Percentiles rank a stretch among this genome's conserved stretches.
Conservation (phyloP, 2,329 filamentous ascomycete species). For the Colletotrichum sp. region DNA sequence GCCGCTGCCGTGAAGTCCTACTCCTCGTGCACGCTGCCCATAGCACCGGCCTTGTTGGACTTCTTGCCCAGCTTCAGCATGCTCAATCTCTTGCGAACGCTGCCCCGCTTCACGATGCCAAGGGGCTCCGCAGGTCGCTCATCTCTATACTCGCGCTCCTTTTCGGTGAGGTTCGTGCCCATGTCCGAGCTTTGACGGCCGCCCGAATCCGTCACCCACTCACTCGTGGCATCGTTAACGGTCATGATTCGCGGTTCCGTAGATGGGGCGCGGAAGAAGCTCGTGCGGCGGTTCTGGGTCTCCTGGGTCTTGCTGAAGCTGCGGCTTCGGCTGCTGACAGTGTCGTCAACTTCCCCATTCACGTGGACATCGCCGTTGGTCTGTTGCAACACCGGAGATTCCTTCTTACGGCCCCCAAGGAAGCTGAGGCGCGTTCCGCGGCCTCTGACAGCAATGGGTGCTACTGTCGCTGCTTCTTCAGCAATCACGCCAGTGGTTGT, state of each 20-base stretch:
- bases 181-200: conserved; percentile 28
- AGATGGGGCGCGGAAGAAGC: conserved; percentile 49
- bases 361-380: conserved; percentile 31
- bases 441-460: conserved; percentile 54
- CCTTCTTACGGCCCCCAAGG: conserved; percentile 58
- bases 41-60: conserved; percentile 58
- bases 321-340: conserved; percentile 28
- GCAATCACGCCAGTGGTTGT: conserved; percentile 36
- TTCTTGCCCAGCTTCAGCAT: conserved; percentile 78
- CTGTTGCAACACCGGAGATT: conserved; percentile 30
- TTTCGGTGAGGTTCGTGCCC: conserved; percentile 22
- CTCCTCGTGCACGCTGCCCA: conserved; percentile 63
- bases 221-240: conserved; percentile 22
- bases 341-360: conserved; percentile 32
- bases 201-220: conserved; percentile 36
- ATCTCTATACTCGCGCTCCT: conserved; percentile 30
- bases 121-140: conserved; percentile 7
- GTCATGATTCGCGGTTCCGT: conserved; percentile 23
- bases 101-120: conserved; percentile 57
- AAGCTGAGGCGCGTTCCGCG: conserved; percentile 63
- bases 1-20: conserved; percentile 34
- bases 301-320: conserved; percentile 32
- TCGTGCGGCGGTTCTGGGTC: conserved; percentile 41
- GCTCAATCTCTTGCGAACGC: conserved; percentile 80
- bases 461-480: conserved; percentile 56